These are phyloP conservation scores for Fusarium ramigenum DNA, from an alignment of 2,329 filamentous ascomycete species.

Conservation along the genomic window DNA sequence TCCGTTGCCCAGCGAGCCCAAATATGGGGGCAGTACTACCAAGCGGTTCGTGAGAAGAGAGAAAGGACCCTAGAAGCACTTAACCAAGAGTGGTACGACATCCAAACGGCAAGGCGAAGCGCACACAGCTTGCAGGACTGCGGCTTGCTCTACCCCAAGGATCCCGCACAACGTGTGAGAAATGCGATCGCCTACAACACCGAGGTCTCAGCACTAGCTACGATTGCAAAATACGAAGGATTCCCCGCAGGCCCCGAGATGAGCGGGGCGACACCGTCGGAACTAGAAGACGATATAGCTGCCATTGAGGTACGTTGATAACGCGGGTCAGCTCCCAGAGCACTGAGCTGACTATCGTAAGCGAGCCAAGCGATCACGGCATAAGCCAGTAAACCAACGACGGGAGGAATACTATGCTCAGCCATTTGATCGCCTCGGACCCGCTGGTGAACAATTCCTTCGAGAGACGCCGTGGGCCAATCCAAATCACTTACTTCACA, in stretches of 20 bases:
- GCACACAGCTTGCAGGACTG: constrained; percentile 85
- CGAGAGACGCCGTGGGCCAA: constrained; percentile 94
- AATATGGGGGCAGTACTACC: constrained; percentile 89
- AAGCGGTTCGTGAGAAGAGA: constrained; percentile 82
- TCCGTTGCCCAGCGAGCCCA: constrained; percentile 86
- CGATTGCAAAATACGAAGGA: constrained; percentile 92
- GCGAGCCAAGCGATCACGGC: constrained; percentile 48
- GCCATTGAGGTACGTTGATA: constrained; percentile 77
- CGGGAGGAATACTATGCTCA: constrained; percentile 60
- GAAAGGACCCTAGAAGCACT: constrained; percentile 82
- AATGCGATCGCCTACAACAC: constrained; percentile 94
- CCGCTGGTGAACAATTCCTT: constrained; percentile 85
- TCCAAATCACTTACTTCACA: constrained; percentile 80
- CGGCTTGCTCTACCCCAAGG: constrained; percentile 81
- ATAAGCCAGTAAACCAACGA: constrained; percentile 52
- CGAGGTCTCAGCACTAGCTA: constrained; percentile 90
- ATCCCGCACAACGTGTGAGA: constrained; percentile 78
- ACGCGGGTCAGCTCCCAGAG: constrained; percentile 30
- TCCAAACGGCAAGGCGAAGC: constrained; percentile 87
- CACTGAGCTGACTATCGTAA: constrained; percentile 39
- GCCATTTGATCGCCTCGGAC: constrained; percentile 62
- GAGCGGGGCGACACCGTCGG: constrained; percentile 72
- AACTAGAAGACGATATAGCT: constrained; percentile 87
- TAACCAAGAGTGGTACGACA: constrained; percentile 90
- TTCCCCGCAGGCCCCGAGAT: constrained; percentile 96